Conservation (phyloP, 495 filamentous ascomycete species). For the Xylaria sp. region DNA sequence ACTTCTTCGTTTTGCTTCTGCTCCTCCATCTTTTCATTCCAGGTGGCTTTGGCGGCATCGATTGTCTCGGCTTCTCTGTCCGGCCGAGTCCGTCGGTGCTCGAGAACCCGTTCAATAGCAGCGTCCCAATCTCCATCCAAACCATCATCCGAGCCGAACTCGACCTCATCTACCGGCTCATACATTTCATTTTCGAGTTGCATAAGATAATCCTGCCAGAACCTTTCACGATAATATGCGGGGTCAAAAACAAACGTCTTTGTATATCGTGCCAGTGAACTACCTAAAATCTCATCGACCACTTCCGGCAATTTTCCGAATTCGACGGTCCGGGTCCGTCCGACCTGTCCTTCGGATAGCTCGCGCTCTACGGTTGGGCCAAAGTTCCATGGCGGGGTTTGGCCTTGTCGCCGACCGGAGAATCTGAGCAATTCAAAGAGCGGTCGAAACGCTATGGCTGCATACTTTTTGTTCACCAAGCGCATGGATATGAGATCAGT, state of each 20-base stretch:
- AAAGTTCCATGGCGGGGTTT: constrained; percentile 9
- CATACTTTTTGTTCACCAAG: constrained; percentile 1
- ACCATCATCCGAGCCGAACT: neutral
- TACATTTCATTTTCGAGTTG: constrained; percentile 8
- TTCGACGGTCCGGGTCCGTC: constrained; percentile 16
- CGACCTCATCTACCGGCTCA: constrained; percentile 19
- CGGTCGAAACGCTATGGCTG: constrained; percentile 15
- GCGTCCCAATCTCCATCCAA: neutral
- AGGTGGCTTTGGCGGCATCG: neutral
- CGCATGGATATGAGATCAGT: constrained; percentile 15
- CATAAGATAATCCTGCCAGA: constrained; percentile 16
- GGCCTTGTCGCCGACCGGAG: constrained; percentile 13
- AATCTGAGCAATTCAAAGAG: constrained; percentile 19
- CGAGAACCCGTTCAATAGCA: neutral
- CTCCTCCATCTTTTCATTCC: neutral
- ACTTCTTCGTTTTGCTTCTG: constrained; percentile 11
- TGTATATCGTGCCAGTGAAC: constrained; percentile 9
- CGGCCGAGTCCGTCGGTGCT: constrained; percentile 2
- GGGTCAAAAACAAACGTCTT: constrained; percentile 22
- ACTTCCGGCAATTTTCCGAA: constrained; percentile 9
- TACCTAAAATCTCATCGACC: constrained; percentile 11
- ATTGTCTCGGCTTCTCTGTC: neutral
- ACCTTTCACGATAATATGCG: constrained; percentile 17
- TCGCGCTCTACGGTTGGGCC: neutral
- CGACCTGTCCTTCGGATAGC: neutral